phyloP scores from a whole-genome alignment of 768 basidiomycete genomes.

The Russula dissimulans region DNA sequence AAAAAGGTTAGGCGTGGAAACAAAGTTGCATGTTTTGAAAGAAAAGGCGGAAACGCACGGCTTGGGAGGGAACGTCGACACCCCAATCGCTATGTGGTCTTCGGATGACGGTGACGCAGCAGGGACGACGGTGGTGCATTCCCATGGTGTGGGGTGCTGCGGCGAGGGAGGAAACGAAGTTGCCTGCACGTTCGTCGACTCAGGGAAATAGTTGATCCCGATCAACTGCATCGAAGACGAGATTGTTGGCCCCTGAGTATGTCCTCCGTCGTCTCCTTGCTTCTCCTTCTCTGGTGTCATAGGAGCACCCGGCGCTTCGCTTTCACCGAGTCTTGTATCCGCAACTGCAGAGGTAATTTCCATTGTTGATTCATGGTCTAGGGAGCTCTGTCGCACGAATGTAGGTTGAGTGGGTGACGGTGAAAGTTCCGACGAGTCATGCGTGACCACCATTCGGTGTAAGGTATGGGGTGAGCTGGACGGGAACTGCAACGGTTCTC shows the following conservation, averaged over 20 bases:
- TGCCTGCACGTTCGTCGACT: constrained; percentile 30
- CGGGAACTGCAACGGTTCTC: too few relatives aligned
- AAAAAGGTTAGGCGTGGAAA: too few relatives aligned
- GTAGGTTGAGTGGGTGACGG: background rate
- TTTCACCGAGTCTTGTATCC: background rate
- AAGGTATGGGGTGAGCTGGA: background rate
- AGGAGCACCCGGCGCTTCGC: background rate
- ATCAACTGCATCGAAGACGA: constrained; percentile 11
- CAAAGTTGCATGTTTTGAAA: too few relatives aligned
- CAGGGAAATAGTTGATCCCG: constrained; percentile 18
- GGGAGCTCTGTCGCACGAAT: background rate
- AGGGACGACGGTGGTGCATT: constrained; percentile 24
- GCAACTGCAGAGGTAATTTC: background rate
- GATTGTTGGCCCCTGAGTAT: background rate
- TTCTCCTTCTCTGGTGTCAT: constrained; percentile 4
- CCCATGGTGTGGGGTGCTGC: constrained; percentile 61
- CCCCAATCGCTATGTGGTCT: background rate
- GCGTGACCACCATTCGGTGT: constrained; percentile 1
- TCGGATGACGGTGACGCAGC: constrained; percentile 37
- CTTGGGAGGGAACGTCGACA: constrained; percentile 5
- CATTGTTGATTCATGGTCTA: background rate
- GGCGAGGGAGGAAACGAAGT: constrained; percentile 38
- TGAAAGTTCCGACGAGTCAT: background rate
- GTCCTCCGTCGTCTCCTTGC: background rate
- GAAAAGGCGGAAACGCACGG: constrained; percentile 7